phyloP scores from a whole-genome alignment of 1,139 yeast genomes.

The Lizanozyma gosingica region DNA sequence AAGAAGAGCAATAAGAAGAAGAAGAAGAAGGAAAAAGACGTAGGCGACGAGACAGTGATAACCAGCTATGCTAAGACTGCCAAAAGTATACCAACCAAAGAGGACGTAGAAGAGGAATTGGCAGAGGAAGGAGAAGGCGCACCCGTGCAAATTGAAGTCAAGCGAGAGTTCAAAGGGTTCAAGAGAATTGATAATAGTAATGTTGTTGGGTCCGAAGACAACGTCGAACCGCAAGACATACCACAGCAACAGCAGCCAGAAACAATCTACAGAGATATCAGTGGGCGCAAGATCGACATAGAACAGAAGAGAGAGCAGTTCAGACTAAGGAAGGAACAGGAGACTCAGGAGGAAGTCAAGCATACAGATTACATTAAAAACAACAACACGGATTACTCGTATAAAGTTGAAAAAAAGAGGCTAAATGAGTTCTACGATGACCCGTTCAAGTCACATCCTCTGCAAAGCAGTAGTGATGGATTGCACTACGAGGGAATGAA shows the following conservation, averaged over 20 bases:
- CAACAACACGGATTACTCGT: constrained; percentile 3
- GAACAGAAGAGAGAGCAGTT: constrained; percentile 19
- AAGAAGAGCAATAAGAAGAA: constrained; percentile 17
- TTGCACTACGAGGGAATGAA: constrained; percentile 39
- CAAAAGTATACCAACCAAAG: not conserved
- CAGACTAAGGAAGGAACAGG: constrained; percentile 12
- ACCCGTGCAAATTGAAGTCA: constrained; percentile 11
- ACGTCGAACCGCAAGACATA: constrained; percentile 3
- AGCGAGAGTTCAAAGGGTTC: constrained; percentile 12
- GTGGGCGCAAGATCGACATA: constrained; percentile 44
- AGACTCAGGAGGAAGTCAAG: constrained; percentile 17
- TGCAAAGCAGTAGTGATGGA: constrained; percentile 6
- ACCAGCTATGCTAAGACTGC: constrained; percentile 10
- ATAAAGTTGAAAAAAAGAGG: constrained; percentile 8
- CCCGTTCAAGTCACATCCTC: not conserved
- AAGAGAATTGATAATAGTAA: constrained; percentile 17
- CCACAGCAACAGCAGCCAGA: constrained; percentile 11
- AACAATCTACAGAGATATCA: constrained; percentile 53
- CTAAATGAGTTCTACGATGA: not conserved
- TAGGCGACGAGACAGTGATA: constrained; percentile 10
- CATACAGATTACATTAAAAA: constrained; percentile 2
- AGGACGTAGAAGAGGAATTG: constrained; percentile 5
- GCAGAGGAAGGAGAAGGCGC: constrained; percentile 19
- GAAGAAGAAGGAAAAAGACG: constrained; percentile 10
- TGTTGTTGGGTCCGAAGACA: constrained; percentile 7